These are phyloP conservation scores for Brettanomyces sp. DNA, from an alignment of 805 yeast genomes.

Conservation along the genomic window DNA sequence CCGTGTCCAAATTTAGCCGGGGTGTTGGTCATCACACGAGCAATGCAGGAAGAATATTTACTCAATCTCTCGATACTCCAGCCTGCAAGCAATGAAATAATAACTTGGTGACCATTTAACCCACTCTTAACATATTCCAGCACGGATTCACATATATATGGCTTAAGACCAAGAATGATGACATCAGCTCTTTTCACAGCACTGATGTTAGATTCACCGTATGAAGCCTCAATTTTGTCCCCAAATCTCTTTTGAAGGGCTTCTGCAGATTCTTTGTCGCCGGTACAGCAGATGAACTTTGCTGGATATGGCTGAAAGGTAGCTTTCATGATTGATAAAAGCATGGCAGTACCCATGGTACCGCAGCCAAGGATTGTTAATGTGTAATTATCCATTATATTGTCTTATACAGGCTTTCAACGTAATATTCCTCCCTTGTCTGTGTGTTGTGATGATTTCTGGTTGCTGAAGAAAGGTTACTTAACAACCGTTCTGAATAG, in stretches of 20 bases:
- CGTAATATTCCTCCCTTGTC: no score
- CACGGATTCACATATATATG: conserved; percentile 59
- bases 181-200: conserved; percentile 62
- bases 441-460: no score
- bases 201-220: conserved; percentile 37
- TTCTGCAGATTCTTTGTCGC: conserved; percentile 40
- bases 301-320: conserved; percentile 50
- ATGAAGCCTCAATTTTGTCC: conserved; percentile 42
- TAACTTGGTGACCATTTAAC: conserved; percentile 26
- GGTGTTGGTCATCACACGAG: conserved; percentile 97
- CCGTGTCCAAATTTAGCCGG: conserved; percentile 92
- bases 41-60: conserved; percentile 46
- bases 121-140: conserved; percentile 39
- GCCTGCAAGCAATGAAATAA: conserved; percentile 87
- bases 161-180: conserved; percentile 80
- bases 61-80: conserved; percentile 70
- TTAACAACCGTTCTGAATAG: no score
- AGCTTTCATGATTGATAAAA: conserved; percentile 61
- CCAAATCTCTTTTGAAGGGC: conserved; percentile 43
- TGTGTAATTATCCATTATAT: conserved; percentile 14
- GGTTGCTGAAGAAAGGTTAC: no score
- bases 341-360: conserved; percentile 90
- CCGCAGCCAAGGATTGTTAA: conserved; percentile 86
- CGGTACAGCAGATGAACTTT: conserved; percentile 71
- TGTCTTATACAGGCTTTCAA: no score